Conservation (phyloP, 768 basidiomycete genomes). For the Lepiota brunneoincarnata region DNA sequence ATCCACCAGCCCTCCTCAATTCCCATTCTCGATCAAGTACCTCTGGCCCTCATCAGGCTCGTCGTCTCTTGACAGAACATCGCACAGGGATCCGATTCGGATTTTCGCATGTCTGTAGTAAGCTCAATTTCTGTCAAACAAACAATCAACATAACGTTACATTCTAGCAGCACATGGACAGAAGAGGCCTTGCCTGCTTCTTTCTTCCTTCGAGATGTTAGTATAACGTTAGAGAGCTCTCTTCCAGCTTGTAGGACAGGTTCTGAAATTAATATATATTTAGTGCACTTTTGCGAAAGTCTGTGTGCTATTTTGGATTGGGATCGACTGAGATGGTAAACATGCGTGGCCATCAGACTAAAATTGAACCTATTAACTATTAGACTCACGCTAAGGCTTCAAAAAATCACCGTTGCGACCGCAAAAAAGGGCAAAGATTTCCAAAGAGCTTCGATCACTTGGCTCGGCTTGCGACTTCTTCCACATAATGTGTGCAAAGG, state of each 20-base stretch:
- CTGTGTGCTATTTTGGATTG: too few relatives aligned
- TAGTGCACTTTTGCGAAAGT: too few relatives aligned
- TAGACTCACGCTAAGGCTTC: too few relatives aligned
- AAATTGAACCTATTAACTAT: too few relatives aligned
- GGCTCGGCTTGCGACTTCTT: too few relatives aligned
- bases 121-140: background rate
- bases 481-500: too few relatives aligned
- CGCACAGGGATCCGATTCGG: constrained; percentile 9
- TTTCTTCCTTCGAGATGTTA: background rate
- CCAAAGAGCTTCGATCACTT: too few relatives aligned
- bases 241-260: background rate
- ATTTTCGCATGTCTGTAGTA: constrained; percentile 7
- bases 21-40: background rate
- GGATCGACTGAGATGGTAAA: too few relatives aligned
- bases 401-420: too few relatives aligned
- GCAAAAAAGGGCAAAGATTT: too few relatives aligned
- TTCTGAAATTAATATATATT: too few relatives aligned
- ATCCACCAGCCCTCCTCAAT: background rate
- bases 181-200: background rate
- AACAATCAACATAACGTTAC: background rate
- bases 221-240: background rate
- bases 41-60: background rate
- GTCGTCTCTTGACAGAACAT: background rate
- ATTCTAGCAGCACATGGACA: background rate
- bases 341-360: too few relatives aligned